Conservation (phyloP, 768 basidiomycete species). For the Tricholomella constricta region DNA sequence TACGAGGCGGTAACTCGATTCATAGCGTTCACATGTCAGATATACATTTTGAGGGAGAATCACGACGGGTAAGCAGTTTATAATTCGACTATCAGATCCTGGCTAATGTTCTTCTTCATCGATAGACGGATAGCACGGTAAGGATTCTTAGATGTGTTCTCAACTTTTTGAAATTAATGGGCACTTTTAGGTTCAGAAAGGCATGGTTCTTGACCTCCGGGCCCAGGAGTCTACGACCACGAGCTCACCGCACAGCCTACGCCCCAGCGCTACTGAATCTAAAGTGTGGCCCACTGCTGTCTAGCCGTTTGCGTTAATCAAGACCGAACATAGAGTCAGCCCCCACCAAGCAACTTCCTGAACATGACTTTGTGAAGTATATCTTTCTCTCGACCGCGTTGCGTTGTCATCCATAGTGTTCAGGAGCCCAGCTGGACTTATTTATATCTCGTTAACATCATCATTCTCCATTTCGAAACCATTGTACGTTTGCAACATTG, state of each 20-base stretch:
- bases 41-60: slow-evolving; percentile 10
- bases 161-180: not conserved
- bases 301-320: too few species aligned
- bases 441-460: not conserved
- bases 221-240: not conserved
- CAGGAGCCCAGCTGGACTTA: too few species aligned
- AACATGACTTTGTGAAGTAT: not conserved
- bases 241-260: slow-evolving; percentile 2
- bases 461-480: too few species aligned
- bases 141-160: not conserved
- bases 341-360: not conserved
- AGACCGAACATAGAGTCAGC: not conserved
- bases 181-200: not conserved
- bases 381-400: not conserved
- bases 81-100: too few species aligned
- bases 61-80: not conserved
- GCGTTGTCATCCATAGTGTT: not conserved
- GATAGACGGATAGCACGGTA: not conserved
- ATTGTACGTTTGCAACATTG: too few species aligned
- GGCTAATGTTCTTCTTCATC: too few species aligned
- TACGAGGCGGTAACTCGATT: slow-evolving; percentile 15
- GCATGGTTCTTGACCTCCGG: slow-evolving; percentile 1
- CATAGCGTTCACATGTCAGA: slow-evolving; percentile 17
- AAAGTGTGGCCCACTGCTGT: not conserved
- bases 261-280: not conserved